These are phyloP conservation scores for Scedosporium aurantiacum DNA, from an alignment of 2,329 filamentous ascomycete species.

Conservation along the genomic window DNA sequence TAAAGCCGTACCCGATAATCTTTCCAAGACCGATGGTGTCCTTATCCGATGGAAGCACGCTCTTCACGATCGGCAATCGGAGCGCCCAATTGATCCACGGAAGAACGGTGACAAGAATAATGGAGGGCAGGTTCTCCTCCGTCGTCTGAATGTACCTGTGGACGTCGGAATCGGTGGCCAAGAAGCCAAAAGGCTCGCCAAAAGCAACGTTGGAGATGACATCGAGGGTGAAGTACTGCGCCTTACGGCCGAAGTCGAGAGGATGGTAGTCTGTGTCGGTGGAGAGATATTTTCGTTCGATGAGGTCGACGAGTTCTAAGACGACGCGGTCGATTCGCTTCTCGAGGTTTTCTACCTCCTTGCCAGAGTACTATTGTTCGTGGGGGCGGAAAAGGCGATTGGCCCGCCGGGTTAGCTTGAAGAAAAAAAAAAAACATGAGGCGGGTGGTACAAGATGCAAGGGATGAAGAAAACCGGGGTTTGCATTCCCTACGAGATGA, in stretches of 20 bases:
- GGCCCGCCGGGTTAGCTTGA: not conserved
- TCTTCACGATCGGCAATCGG: constrained; percentile 27
- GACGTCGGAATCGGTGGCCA: constrained; percentile 32
- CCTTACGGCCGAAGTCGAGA: constrained; percentile 34
- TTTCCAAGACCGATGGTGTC: constrained; percentile 27
- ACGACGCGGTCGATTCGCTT: constrained; percentile 36
- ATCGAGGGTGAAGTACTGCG: constrained; percentile 41
- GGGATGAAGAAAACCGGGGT: not conserved
- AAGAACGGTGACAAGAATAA: constrained; percentile 30
- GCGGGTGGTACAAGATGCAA: not conserved
- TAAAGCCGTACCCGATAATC: constrained; percentile 28
- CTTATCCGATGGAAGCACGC: constrained; percentile 27
- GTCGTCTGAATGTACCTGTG: constrained; percentile 35
- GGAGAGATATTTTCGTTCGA: constrained; percentile 26
- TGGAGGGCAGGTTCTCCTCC: constrained; percentile 28
- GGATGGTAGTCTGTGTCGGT: constrained; percentile 22
- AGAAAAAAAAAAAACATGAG: not conserved
- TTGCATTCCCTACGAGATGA: no score
- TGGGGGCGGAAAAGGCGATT: no score
- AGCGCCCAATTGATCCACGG: constrained; percentile 29
- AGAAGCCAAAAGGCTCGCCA: constrained; percentile 33
- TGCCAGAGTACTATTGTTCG: constrained; percentile 30
- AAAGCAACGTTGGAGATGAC: constrained; percentile 41
- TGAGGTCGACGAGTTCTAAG: constrained; percentile 29
- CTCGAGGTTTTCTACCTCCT: constrained; percentile 40